phyloP scores from a whole-genome alignment of 208 protist species.

The Herpetomonas muscarum region DNA sequence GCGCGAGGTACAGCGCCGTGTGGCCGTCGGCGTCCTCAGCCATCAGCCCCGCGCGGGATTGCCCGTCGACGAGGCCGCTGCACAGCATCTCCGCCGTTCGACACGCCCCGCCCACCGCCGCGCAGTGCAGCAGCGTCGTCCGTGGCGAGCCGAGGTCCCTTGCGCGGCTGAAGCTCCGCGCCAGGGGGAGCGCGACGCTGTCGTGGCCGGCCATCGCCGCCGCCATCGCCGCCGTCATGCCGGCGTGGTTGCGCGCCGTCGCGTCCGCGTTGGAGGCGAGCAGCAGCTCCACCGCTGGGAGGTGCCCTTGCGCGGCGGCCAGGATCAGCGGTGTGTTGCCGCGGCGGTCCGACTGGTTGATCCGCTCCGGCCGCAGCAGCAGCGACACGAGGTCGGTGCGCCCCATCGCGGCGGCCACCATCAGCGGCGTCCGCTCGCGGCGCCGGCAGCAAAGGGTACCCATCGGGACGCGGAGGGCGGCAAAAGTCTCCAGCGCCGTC shows the following conservation, averaged over 20 bases:
- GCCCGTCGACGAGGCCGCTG: slow-evolving; percentile 14
- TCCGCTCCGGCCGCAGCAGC: slow-evolving; percentile 35
- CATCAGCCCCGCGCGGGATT: slow-evolving; percentile 16
- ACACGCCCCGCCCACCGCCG: slow-evolving; percentile 54
- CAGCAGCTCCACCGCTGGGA: slow-evolving; percentile 54
- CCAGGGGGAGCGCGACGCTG: slow-evolving; percentile 50
- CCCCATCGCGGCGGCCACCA: slow-evolving; percentile 54
- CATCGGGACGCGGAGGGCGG: slow-evolving; percentile 43
- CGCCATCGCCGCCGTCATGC: slow-evolving; percentile 68
- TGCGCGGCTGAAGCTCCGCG: slow-evolving; percentile 46
- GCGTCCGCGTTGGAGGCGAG: slow-evolving; percentile 53
- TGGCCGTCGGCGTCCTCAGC: slow-evolving; percentile 49
- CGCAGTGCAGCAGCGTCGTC: slow-evolving; percentile 72
- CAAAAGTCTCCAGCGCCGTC: slow-evolving; percentile 43
- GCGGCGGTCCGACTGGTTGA: slow-evolving; percentile 36
- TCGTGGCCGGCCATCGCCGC: slow-evolving; percentile 61
- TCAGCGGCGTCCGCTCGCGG: slow-evolving; percentile 60
- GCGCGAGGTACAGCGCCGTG: slow-evolving; percentile 63
- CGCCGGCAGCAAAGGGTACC: slow-evolving; percentile 35
- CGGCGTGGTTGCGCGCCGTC: slow-evolving; percentile 26
- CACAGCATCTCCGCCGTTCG: slow-evolving; percentile 34
- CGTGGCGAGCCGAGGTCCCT: slow-evolving; percentile 33
- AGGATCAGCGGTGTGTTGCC: slow-evolving; percentile 77
- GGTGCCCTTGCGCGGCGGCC: slow-evolving; percentile 51
- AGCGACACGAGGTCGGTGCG: slow-evolving; percentile 22